phyloP scores from a whole-genome alignment of 2,329 filamentous ascomycete genomes.

The Xylaria hypoxylon region DNA sequence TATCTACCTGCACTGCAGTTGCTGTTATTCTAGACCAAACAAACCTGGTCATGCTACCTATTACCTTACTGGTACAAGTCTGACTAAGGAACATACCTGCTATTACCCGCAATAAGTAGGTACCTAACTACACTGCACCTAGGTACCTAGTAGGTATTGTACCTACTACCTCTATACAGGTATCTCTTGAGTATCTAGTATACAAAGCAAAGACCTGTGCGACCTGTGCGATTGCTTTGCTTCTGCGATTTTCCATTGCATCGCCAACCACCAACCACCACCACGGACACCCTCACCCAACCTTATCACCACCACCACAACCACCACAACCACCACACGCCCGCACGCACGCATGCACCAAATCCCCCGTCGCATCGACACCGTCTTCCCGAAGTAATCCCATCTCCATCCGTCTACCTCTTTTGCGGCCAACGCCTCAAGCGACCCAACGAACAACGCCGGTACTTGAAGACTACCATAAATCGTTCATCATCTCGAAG shows the following conservation, averaged over 20 bases:
- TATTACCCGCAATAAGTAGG: too few species aligned
- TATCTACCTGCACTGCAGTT: too few species aligned
- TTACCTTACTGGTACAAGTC: too few species aligned
- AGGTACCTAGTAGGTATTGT: neutral
- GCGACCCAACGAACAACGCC: constrained; percentile 11
- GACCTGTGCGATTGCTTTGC: constrained; percentile 6
- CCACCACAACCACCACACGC: neutral
- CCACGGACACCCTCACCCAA: neutral
- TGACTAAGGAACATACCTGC: too few species aligned
- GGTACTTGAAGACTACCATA: neutral
- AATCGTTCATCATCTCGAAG: neutral
- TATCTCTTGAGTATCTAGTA: too few species aligned
- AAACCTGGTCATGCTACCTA: too few species aligned
- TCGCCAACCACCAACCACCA: constrained; percentile 12
- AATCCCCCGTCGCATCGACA: constrained; percentile 27
- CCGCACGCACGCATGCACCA: constrained; percentile 9
- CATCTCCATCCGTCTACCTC: constrained; percentile 23
- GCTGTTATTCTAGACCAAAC: neutral
- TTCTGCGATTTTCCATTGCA: constrained; percentile 8
- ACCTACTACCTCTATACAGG: neutral
- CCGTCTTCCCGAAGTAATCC: constrained; percentile 28
- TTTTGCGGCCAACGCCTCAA: constrained; percentile 16
- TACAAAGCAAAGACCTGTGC: too few species aligned
- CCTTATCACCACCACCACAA: neutral
- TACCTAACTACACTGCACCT: too few species aligned